Evolutionary conservation across 1,284 basidiomycete genomes (phyloP).

Genomic region (Malassezia globosa): DNA sequence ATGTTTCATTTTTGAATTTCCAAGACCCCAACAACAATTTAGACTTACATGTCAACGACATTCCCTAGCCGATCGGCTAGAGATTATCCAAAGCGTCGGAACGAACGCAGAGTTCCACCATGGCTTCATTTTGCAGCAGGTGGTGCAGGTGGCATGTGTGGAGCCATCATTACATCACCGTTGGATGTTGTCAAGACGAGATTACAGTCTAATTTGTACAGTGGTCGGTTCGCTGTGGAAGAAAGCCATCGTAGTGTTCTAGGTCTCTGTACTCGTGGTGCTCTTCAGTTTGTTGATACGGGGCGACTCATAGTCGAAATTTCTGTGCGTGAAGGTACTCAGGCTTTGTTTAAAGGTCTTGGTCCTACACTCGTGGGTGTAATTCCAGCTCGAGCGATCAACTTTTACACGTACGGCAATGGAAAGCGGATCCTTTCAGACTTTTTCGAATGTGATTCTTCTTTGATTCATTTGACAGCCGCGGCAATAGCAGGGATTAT

Average conservation of each 20-base stretch:
- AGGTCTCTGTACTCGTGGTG: conserved; percentile 52
- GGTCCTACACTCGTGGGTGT: conserved; percentile 89
- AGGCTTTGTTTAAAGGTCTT: conserved; percentile 85
- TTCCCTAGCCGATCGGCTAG: no score
- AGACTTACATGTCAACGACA: no score
- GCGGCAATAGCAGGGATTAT: conserved; percentile 69
- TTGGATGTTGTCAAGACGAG: conserved; percentile 98
- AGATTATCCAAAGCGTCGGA: no score
- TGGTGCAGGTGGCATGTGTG: conserved; percentile 88
- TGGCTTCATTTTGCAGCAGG: conserved; percentile 50
- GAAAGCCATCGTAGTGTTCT: conserved; percentile 16
- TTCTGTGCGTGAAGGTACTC: conserved; percentile 67
- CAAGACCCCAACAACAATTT: no score
- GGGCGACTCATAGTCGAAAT: conserved; percentile 60
- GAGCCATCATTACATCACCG: conserved; percentile 87
- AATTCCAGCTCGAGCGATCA: conserved; percentile 78
- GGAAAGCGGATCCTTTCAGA: conserved; percentile 82
- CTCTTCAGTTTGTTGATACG: conserved; percentile 92
- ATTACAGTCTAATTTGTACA: conserved; percentile 79
- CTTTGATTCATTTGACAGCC: conserved; percentile 70
- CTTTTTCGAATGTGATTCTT: conserved; percentile 61
- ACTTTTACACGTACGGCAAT: conserved; percentile 96
- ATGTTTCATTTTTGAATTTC: no score
- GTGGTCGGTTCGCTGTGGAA: conserved; percentile 32
- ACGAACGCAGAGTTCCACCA: conserved; percentile 11